These are phyloP conservation scores for Teunomyces atbi DNA, from an alignment of 805 yeast genomes.

Conservation along the genomic window DNA sequence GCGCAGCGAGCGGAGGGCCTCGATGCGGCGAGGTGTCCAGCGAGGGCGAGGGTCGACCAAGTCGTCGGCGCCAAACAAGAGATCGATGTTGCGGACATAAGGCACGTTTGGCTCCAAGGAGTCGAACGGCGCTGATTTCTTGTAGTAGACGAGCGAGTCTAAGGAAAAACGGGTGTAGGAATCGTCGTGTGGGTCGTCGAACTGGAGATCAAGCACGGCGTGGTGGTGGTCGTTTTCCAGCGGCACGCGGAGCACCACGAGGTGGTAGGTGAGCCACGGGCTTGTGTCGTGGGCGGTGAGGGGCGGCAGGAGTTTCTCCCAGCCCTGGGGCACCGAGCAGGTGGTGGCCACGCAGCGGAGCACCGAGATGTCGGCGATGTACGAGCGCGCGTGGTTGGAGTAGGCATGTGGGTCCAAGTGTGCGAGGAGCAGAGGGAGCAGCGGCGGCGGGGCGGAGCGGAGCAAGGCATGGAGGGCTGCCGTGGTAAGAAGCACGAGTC, in stretches of 20 bases:
- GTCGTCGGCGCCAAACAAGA: constrained; percentile 31
- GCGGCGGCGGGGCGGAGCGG: background rate
- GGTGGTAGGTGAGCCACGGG: constrained; percentile 6
- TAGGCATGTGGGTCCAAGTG: constrained; percentile 4
- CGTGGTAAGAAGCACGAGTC: too few species aligned
- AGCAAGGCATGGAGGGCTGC: too few species aligned
- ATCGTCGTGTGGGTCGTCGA: constrained; percentile 2
- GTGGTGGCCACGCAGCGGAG: constrained; percentile 9
- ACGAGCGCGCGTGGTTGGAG: constrained; percentile 1
- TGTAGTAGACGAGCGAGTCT: constrained; percentile 8
- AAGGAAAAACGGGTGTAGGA: background rate
- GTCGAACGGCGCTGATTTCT: constrained; percentile 7
- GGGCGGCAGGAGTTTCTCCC: constrained; percentile 10
- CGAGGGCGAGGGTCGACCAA: constrained; percentile 24
- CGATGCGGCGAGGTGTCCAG: constrained; percentile 13
- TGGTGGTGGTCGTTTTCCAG: background rate
- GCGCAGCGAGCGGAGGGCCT: constrained; percentile 4
- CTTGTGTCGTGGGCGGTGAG: constrained; percentile 6
- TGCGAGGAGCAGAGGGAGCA: constrained; percentile 1
- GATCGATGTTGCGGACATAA: constrained; percentile 24
- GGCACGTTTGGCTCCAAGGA: constrained; percentile 5
- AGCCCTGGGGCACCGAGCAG: constrained; percentile 11
- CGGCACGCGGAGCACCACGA: background rate
- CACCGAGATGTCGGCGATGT: constrained; percentile 10
- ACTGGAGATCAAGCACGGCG: constrained; percentile 8